These are phyloP conservation scores for Euclidium syriacum DNA, from an alignment of 345 rosid species.

Conservation along the genomic window DNA sequence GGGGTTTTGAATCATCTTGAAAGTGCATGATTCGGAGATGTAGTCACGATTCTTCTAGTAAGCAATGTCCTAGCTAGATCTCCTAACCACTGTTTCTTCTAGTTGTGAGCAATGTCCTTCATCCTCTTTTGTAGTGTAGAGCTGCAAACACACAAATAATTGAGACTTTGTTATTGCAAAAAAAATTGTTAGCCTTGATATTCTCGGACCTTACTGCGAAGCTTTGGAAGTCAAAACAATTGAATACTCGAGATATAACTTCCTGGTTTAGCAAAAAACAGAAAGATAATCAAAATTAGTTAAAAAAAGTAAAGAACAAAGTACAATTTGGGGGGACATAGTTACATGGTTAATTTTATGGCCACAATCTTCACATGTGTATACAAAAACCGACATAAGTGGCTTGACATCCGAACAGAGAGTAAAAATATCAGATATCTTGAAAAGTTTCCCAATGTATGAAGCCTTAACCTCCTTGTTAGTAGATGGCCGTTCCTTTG, in stretches of 20 bases:
- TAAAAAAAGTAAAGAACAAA: background rate
- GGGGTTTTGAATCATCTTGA: too few relatives aligned
- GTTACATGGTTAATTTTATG: slow-evolving; percentile 91
- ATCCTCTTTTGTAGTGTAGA: slow-evolving; percentile 59
- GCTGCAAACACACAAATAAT: slow-evolving; percentile 38
- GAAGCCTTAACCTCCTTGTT: slow-evolving; percentile 97
- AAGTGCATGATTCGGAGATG: too few relatives aligned
- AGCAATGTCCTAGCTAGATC: too few relatives aligned
- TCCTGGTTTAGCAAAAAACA: slow-evolving; percentile 46
- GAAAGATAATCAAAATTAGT: slow-evolving; percentile 1
- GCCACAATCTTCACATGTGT: slow-evolving; percentile 96
- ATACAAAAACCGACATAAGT: slow-evolving; percentile 92
- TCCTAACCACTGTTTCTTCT: slow-evolving; percentile 83
- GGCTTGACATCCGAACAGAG: slow-evolving; percentile 99
- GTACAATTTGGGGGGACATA: background rate
- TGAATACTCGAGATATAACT: slow-evolving; percentile 87
- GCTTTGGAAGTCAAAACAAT: too few relatives aligned
- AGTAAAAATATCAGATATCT: slow-evolving; percentile 85
- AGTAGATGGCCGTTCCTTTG: slow-evolving; percentile 71
- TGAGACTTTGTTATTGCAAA: too few relatives aligned
- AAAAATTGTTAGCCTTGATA: too few relatives aligned
- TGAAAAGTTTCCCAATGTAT: slow-evolving; percentile 84
- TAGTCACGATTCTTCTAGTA: too few relatives aligned
- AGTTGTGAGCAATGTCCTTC: slow-evolving; percentile 51
- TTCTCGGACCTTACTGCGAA: too few relatives aligned